Base-by-base conservation (phyloP, 2,329 filamentous ascomycete genomes). In the Fusarium sp. region DNA sequence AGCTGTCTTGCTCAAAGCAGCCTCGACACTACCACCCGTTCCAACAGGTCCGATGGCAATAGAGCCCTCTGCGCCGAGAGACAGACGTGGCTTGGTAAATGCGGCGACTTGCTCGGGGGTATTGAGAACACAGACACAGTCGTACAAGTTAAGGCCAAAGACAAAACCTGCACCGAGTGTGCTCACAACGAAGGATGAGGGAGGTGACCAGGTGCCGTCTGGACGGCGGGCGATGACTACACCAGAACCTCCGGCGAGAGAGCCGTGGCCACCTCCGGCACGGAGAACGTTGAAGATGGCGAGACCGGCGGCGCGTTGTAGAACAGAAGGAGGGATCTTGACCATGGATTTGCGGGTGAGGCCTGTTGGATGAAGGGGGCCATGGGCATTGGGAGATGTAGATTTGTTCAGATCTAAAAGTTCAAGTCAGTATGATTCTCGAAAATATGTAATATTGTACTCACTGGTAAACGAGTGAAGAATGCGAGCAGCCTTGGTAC, bases 121-220 rank as follows among this genome's bases (percentile, higher is more conserved):
- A 78, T 93, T 93, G 75, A 94, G 91, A 4, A 94, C 89, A 21
- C 92, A 86, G 14, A 94, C 90, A 71, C 91, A 93, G 73, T 94
- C 92, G 79, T 93, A 93, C 13, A 94, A 89, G 76, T 93, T 91
- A 9, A 93, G 87, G 7, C 92, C 92, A 11, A 90, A 86, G 50
- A 93, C 82, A 72, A 94, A 92, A 1, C 91, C 91, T 7, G 92
- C 83, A 3, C 89, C 90, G 3, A 90, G 84, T 0, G 91, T 92
- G 74, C 92, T 90, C 34, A 92, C 83, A 80, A 92, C 81, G 72
- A 94, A 92, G 36, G 90, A 89, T 0, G 89, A 92, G 0, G 92
- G 91, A 3, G 91, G 89, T 40, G 89, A 92, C 92, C 92, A 94
- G 3, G 80, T 81, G 4, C 88, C 88, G 70, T 90, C 86, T 17